Evolutionary conservation across 129 eudicot genomes (phyloP).

Genomic region (Centrapalus pauciflorus): DNA sequence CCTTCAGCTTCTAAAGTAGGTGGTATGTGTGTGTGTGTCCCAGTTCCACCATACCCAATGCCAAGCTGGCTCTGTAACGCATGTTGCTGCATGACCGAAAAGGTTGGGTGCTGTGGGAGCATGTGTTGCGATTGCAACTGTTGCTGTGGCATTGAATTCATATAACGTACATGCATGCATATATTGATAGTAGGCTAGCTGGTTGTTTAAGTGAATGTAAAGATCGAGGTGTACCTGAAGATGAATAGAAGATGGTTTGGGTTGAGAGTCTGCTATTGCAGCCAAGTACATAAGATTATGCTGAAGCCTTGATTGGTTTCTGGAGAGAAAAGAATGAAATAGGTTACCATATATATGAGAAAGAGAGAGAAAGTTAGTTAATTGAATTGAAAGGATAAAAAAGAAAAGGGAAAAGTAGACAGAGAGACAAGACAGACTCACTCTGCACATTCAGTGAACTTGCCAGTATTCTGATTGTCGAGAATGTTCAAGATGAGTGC

Average conservation of each 20-base stretch:
- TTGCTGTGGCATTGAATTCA: constrained; percentile 38
- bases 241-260: constrained; percentile 38
- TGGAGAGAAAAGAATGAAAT: neutral
- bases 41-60: constrained; percentile 26
- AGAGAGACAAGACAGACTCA: too few species aligned
- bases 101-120: constrained; percentile 37
- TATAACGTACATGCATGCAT: constrained; percentile 27
- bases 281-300: constrained; percentile 60
- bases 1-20: constrained; percentile 28
- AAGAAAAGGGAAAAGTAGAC: neutral
- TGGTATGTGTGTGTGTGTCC: constrained; percentile 12
- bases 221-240: too few species aligned
- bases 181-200: too few species aligned
- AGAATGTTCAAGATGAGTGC: constrained; percentile 49
- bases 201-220: too few species aligned
- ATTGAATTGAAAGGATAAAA: neutral
- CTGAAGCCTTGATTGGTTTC: constrained; percentile 57
- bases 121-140: constrained; percentile 41
- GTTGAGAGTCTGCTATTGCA: constrained; percentile 57
- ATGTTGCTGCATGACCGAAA: constrained; percentile 28
- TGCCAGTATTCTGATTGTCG: constrained; percentile 57
- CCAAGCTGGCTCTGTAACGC: constrained; percentile 43
- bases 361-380: neutral
- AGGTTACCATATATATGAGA: neutral
- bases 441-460: constrained; percentile 57